These are phyloP conservation scores for Ogataea hybrid DNA, from an alignment of 1,139 yeast species.

Conservation along the genomic window DNA sequence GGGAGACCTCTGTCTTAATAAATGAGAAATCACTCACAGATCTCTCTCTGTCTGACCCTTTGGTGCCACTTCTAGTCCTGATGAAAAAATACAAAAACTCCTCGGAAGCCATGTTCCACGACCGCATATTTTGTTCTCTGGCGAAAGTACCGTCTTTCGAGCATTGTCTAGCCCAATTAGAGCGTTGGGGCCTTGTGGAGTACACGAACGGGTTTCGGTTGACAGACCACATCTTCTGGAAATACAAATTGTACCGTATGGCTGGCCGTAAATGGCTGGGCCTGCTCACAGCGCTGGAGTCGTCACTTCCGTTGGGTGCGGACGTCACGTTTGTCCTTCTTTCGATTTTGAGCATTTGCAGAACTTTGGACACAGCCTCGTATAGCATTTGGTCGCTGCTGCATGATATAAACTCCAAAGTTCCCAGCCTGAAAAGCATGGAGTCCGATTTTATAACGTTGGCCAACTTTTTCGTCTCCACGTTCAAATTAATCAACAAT, in stretches of 20 bases:
- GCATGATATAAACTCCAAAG: constrained; percentile 16
- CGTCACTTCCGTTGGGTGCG: constrained; percentile 5
- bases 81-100: constrained; percentile 5
- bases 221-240: constrained; percentile 13
- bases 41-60: constrained; percentile 2
- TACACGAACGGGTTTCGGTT: constrained; percentile 7
- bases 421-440: constrained; percentile 9
- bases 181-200: constrained; percentile 7
- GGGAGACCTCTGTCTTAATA: neutral
- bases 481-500: neutral
- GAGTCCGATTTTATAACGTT: constrained; percentile 19
- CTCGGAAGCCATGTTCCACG: constrained; percentile 6
- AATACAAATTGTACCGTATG: neutral
- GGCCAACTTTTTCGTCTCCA: constrained; percentile 15
- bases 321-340: constrained; percentile 7
- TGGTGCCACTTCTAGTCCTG: constrained; percentile 6
- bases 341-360: constrained; percentile 12
- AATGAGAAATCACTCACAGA: neutral
- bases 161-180: constrained; percentile 10
- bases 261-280: constrained; percentile 16
- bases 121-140: constrained; percentile 3
- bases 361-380: constrained; percentile 10
- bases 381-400: constrained; percentile 18
- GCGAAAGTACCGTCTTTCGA: constrained; percentile 1
- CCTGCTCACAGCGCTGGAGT: constrained; percentile 10